A percentile compares a stretch with the other conserved stretches of the same genome.
These are phyloP conservation scores for Eucommia ulmoides DNA, from an alignment of 257 asterid species.

Conservation along the genomic window DNA sequence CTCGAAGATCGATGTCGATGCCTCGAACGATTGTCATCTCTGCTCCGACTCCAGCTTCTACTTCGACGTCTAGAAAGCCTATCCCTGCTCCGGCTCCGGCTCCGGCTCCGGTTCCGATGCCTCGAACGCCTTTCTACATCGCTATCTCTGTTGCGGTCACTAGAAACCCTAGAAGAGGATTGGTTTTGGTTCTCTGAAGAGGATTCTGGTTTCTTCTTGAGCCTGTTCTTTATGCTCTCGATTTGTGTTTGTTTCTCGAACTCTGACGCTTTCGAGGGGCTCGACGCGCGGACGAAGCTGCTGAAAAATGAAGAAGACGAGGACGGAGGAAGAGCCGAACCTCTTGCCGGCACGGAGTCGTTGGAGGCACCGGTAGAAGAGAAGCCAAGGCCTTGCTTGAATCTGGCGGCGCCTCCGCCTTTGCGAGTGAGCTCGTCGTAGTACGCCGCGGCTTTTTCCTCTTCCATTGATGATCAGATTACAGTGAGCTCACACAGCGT, in stretches of 20 bases:
- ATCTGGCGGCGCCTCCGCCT: slow-evolving; percentile 88
- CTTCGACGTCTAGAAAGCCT: slow-evolving; percentile 22
- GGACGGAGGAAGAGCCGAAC: slow-evolving; percentile 57
- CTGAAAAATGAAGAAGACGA: slow-evolving; percentile 42
- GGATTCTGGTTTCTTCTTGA: slow-evolving; percentile 32
- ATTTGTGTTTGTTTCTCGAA: slow-evolving; percentile 52
- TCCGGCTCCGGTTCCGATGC: slow-evolving; percentile 18
- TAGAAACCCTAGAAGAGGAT: slow-evolving; percentile 11
- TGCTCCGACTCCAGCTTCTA: slow-evolving; percentile 27
- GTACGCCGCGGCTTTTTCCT: slow-evolving; percentile 81
- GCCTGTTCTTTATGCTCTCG: slow-evolving; percentile 57
- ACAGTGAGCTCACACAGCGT: too few relatives aligned
- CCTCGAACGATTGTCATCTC: slow-evolving; percentile 15
- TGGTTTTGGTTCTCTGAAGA: neutral
- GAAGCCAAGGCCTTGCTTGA: slow-evolving; percentile 89
- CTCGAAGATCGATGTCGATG: slow-evolving; percentile 27
- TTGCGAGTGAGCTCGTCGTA: slow-evolving; percentile 82
- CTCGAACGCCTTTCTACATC: slow-evolving; percentile 1
- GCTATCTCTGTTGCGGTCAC: slow-evolving; percentile 2
- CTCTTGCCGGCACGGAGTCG: slow-evolving; percentile 43
- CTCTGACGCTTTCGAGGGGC: slow-evolving; percentile 42
- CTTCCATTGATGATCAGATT: slow-evolving; percentile 72
- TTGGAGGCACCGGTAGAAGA: slow-evolving; percentile 28
- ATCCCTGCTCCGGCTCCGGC: slow-evolving; percentile 23
- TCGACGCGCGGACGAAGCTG: slow-evolving; percentile 67